Conservation (phyloP, 139 green algal genomes). For the Chlorella sp. region DNA sequence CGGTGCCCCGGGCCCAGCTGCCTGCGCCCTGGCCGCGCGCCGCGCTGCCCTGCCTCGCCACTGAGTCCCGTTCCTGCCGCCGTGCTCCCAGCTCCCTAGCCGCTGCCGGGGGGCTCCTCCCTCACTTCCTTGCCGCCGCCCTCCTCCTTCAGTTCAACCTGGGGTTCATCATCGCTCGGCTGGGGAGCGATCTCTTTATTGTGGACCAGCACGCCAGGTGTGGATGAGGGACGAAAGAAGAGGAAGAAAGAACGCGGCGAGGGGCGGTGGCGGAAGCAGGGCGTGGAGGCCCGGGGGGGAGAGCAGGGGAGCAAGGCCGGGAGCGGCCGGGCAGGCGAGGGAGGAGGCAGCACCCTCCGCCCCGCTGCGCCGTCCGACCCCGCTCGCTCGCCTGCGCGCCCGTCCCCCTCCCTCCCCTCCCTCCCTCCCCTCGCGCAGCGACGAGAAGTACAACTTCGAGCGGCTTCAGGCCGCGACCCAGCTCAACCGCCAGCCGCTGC, state of each 20-base stretch:
- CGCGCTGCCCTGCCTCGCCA: too few relatives aligned
- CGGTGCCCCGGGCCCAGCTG: too few relatives aligned
- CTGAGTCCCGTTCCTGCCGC: too few relatives aligned
- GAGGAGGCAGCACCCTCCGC: background rate
- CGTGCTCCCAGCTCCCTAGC: too few relatives aligned
- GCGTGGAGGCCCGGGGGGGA: background rate
- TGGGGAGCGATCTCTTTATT: slow-evolving; percentile 93
- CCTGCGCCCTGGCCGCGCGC: too few relatives aligned
- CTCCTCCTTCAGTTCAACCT: slow-evolving; percentile 99
- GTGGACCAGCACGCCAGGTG: slow-evolving; percentile 90
- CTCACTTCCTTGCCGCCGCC: too few relatives aligned
- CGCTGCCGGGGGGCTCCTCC: too few relatives aligned
- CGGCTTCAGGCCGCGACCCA: slow-evolving; percentile 47
- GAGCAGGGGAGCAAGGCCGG: background rate
- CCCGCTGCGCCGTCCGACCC: background rate
- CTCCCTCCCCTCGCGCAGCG: slow-evolving; percentile 37
- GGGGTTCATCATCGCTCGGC: slow-evolving; percentile 92
- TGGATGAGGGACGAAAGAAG: background rate
- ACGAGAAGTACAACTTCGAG: slow-evolving; percentile 98
- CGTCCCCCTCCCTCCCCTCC: too few relatives aligned
- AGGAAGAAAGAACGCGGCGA: background rate
- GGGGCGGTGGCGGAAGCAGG: background rate
- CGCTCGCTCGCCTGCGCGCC: too few relatives aligned
- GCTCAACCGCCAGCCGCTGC: slow-evolving; percentile 86
- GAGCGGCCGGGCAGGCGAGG: background rate